Evolutionary conservation across 208 protist genomes (phyloP).

Genomic region (Leishmania guyanensis): DNA sequence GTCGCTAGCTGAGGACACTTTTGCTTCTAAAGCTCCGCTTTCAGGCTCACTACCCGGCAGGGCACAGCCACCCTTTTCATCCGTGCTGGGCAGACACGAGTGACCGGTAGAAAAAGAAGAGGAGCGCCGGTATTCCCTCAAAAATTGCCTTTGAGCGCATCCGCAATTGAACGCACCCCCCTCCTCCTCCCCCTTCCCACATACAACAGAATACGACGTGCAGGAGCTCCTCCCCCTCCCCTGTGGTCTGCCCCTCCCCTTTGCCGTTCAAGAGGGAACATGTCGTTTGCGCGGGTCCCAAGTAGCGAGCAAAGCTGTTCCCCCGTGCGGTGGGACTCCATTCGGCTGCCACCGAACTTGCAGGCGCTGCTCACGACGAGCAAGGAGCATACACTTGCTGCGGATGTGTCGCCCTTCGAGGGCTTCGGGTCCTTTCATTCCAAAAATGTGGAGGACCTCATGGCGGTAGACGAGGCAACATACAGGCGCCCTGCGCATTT

Average conservation of each 20-base stretch:
- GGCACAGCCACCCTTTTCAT: background rate
- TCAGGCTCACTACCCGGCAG: background rate
- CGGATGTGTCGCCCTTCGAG: slow-evolving; percentile 62
- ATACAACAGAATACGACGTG: background rate
- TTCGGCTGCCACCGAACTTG: slow-evolving; percentile 33
- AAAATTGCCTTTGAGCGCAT: background rate
- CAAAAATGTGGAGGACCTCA: slow-evolving; percentile 89
- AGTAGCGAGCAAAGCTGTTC: slow-evolving; percentile 2
- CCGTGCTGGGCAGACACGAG: background rate
- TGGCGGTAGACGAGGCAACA: slow-evolving; percentile 34
- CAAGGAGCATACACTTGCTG: slow-evolving; percentile 25
- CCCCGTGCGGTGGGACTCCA: slow-evolving; percentile 40
- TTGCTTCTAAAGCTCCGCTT: background rate
- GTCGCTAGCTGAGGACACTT: background rate
- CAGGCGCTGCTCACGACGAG: slow-evolving; percentile 31
- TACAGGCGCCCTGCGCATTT: slow-evolving; percentile 58
- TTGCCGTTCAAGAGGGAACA: background rate
- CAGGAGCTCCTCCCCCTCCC: too few species aligned
- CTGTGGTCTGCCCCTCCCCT: too few species aligned
- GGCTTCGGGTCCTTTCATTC: slow-evolving; percentile 94
- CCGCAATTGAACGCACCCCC: background rate
- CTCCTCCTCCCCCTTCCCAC: background rate
- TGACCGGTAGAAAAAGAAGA: background rate
- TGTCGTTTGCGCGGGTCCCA: slow-evolving; percentile 1
- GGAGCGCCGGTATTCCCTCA: background rate